Evolutionary conservation across 768 basidiomycete species (phyloP), one percentile per base, ranked within the genome.

Genomic region (Collybiopsis luxurians): DNA sequence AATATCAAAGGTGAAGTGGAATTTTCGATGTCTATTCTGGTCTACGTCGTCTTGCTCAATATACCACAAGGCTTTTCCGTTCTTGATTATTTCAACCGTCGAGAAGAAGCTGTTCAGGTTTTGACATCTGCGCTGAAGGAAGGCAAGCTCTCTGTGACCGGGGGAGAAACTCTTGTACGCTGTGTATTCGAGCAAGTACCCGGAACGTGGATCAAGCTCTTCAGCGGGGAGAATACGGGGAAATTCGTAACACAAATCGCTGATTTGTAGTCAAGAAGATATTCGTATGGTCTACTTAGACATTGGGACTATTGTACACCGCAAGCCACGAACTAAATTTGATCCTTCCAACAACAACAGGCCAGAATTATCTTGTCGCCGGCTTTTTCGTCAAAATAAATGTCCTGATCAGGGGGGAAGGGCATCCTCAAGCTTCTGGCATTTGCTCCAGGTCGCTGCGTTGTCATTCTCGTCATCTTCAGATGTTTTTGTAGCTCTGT

Each of bases 191-290:
- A 24, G 23, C n/a, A 51, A 17, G 21, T 51, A 5, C 50, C 50
- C 4, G 23, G 38, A 21, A 26, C 38, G 12, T 51, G 50, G 50
- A 51, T 51, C 12, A 36, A 21, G 34, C 38, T 51, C 1, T 51
- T 51, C 34, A n/a, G 50, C 21, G 50, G 50, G 36, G 36, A 51
- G 50, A 51, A 51, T 39, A 51, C 50, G 12, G 50, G 50, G 6
- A 51, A 51, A 23, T 39, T 51, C 21, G 50, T 51, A 15, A 51
- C 50, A 24, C 50, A 51, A 23, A 23, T 51, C 24, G 50, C 50
- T 34, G 50, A 51, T 51, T 38, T 50, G 17, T 50, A 50, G 28
- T 45, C 27, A 17, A 30, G 46, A 46, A 26, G 6, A 21, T 24
- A 17, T 9, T 9, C 42, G 4, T 9, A 46, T 1, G 44, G 27